phyloP scores from a whole-genome alignment of 352 stramenopile genomes.

The Pythium phragmiticola region DNA sequence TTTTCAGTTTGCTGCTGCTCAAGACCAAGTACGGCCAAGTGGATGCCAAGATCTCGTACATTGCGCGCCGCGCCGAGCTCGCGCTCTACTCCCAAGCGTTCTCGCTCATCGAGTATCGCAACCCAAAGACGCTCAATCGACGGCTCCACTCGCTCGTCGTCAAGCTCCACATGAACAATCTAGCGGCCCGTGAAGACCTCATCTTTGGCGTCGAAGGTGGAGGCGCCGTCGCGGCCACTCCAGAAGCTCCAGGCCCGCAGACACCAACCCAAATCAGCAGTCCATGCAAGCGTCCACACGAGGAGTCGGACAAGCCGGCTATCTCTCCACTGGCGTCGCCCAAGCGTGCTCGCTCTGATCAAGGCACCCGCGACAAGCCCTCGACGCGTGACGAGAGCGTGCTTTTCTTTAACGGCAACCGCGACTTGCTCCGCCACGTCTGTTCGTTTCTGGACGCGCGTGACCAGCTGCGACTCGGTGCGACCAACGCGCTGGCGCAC shows the following conservation, averaged over 20 bases:
- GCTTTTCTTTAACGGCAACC: conserved; percentile 27
- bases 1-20: conserved; percentile 30
- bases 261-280: neutral
- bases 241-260: neutral
- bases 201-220: conserved; percentile 19
- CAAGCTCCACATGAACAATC: conserved; percentile 36
- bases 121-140: conserved; percentile 33
- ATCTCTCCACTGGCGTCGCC: neutral
- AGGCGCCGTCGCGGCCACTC: neutral
- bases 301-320: neutral
- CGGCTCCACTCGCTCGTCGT: conserved; percentile 38
- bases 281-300: neutral
- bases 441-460: conserved; percentile 27
- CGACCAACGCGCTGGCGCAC: conserved; percentile 15
- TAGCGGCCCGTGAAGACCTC: conserved; percentile 27
- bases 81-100: conserved; percentile 35
- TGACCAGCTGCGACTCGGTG: conserved; percentile 18
- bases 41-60: conserved; percentile 37
- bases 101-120: conserved; percentile 33
- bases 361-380: neutral
- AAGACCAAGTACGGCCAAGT: conserved; percentile 40
- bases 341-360: conserved; percentile 1
- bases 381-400: conserved; percentile 2
- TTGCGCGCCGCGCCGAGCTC: conserved; percentile 34
- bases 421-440: conserved; percentile 26